Percentiles rank a stretch among this genome's conserved stretches.
These are phyloP conservation scores for Paraconiothyrium sp. DNA, from an alignment of 2,329 filamentous ascomycete genomes.

Conservation along the genomic window DNA sequence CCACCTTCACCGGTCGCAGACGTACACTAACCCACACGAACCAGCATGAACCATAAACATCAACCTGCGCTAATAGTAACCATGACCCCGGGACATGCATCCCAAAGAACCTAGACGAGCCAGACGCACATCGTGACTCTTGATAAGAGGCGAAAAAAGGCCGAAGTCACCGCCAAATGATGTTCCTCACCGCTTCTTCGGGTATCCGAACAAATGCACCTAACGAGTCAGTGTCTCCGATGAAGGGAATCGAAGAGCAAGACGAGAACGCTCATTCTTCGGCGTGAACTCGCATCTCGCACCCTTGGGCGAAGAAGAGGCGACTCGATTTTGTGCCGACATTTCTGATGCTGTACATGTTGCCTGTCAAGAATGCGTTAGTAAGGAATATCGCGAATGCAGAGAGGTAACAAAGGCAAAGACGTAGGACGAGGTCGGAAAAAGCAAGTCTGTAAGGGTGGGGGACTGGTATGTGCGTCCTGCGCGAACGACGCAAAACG, in stretches of 20 bases:
- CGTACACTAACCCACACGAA: not conserved
- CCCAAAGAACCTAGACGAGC: not conserved
- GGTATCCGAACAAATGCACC: constrained; percentile 5
- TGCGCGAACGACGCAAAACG: constrained; percentile 31
- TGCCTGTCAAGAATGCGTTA: constrained; percentile 66
- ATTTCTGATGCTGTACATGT: constrained; percentile 92
- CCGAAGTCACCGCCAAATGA: constrained; percentile 27
- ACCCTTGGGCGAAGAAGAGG: constrained; percentile 93
- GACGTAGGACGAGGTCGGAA: constrained; percentile 19
- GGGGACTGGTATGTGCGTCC: constrained; percentile 11
- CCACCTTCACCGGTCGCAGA: constrained; percentile 10
- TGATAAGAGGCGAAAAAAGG: not conserved
- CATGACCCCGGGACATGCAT: constrained; percentile 4
- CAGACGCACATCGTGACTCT: constrained; percentile 1
- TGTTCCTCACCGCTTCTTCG: constrained; percentile 28
- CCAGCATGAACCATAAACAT: not conserved
- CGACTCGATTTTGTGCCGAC: constrained; percentile 75
- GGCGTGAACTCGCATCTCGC: constrained; percentile 57
- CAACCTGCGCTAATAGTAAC: not conserved
- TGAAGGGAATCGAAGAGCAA: not conserved
- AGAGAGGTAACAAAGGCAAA: constrained; percentile 9
- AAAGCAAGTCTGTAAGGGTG: constrained; percentile 15
- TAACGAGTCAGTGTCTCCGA: constrained; percentile 6
- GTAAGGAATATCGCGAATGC: constrained; percentile 1
- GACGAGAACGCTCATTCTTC: constrained; percentile 19